Conservation (phyloP, 805 yeast species). For the Ogataea corticis region DNA sequence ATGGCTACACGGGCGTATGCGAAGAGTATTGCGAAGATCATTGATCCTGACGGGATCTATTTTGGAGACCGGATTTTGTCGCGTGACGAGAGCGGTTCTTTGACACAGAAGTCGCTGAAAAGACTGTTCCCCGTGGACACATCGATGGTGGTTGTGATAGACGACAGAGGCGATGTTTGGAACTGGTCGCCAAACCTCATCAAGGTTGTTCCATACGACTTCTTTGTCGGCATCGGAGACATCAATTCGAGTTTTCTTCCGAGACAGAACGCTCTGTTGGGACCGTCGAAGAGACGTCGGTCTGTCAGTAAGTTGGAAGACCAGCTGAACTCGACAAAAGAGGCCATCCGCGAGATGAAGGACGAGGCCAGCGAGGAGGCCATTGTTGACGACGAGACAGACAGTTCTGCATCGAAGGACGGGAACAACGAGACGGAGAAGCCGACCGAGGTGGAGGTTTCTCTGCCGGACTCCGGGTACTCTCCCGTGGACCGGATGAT, state of each 20-base stretch:
- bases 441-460: slow-evolving; percentile 21
- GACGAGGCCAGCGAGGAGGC: slow-evolving; percentile 14
- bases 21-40: slow-evolving; percentile 79
- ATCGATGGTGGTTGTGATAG: slow-evolving; percentile 93
- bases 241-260: slow-evolving; percentile 92
- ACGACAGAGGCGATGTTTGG: slow-evolving; percentile 99
- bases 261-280: slow-evolving; percentile 58
- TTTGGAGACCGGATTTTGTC: slow-evolving; percentile 92
- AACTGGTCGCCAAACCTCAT: slow-evolving; percentile 91
- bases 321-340: slow-evolving; percentile 30
- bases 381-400: slow-evolving; percentile 18
- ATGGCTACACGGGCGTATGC: slow-evolving; percentile 98
- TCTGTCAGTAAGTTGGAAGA: slow-evolving; percentile 60
- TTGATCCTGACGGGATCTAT: slow-evolving; percentile 83
- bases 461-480: slow-evolving; percentile 29
- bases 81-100: slow-evolving; percentile 91
- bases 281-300: slow-evolving; percentile 63
- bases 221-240: slow-evolving; percentile 96
- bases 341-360: slow-evolving; percentile 6
- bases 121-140: slow-evolving; percentile 94
- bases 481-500: slow-evolving; percentile 52
- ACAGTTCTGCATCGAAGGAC: background rate
- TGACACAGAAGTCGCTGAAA: slow-evolving; percentile 84
- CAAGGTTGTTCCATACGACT: slow-evolving; percentile 92
- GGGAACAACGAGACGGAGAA: slow-evolving; percentile 8